A percentile compares a stretch with the other conserved stretches of the same genome.
phyloP scores from a whole-genome alignment of 176 grass and related monocot species.

The Eragrostis curvula region DNA sequence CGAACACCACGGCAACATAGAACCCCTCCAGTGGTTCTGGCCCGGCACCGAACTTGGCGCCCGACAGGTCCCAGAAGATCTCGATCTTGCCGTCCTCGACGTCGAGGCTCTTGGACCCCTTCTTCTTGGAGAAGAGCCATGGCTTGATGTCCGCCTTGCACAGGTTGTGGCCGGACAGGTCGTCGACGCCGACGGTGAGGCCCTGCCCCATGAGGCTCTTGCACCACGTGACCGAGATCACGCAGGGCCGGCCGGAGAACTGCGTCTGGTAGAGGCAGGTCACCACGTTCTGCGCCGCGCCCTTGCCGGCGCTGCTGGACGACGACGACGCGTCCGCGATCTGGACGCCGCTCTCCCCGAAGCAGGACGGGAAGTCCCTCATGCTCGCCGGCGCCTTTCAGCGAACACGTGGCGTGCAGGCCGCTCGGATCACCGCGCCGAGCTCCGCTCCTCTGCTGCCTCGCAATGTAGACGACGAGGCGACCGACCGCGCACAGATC shows the following conservation, averaged over 20 bases:
- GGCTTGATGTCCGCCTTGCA: slow-evolving; percentile 82
- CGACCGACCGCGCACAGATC: neutral
- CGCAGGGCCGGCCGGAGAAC: slow-evolving; percentile 51
- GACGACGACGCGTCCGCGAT: slow-evolving; percentile 64
- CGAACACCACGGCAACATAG: slow-evolving; percentile 66
- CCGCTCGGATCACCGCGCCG: slow-evolving; percentile 17
- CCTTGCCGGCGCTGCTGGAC: slow-evolving; percentile 46
- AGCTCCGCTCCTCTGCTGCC: neutral
- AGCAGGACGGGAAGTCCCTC: slow-evolving; percentile 94
- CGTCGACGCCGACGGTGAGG: slow-evolving; percentile 65
- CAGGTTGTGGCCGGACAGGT: slow-evolving; percentile 53
- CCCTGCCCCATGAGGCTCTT: slow-evolving; percentile 73
- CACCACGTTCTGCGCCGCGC: slow-evolving; percentile 61
- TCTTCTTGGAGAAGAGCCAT: slow-evolving; percentile 82
- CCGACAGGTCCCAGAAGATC: slow-evolving; percentile 75
- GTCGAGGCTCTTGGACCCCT: slow-evolving; percentile 63
- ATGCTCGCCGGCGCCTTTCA: slow-evolving; percentile 39
- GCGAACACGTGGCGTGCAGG: slow-evolving; percentile 40
- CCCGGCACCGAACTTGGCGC: slow-evolving; percentile 62
- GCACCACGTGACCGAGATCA: slow-evolving; percentile 59
- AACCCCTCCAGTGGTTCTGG: slow-evolving; percentile 57
- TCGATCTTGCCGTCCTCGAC: slow-evolving; percentile 64
- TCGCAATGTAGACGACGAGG: slow-evolving; percentile 33
- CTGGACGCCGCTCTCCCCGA: slow-evolving; percentile 88
- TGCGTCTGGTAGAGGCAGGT: slow-evolving; percentile 80